Evolutionary conservation across 1,284 basidiomycete genomes (phyloP).

Genomic region (Lentinus polychrous): DNA sequence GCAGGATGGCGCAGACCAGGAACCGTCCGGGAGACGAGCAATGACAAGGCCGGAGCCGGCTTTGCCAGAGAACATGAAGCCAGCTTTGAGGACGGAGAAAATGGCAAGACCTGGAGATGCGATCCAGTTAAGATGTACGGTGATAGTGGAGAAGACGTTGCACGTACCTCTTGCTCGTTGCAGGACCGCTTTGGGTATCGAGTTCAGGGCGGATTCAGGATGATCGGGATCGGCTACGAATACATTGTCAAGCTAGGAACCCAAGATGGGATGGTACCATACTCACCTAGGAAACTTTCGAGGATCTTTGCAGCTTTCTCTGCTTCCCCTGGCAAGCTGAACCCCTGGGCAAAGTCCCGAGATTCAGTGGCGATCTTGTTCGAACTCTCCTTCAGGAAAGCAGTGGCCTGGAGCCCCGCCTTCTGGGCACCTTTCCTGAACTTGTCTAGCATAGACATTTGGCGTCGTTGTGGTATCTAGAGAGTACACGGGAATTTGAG

Average conservation of each 20-base stretch:
- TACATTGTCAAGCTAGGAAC: constrained; percentile 2
- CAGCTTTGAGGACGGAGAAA: constrained; percentile 92
- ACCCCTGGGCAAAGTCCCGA: constrained; percentile 73
- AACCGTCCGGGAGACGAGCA: constrained; percentile 90
- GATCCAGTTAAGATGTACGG: no score
- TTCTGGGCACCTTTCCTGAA: constrained; percentile 77
- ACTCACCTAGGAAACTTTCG: constrained; percentile 80
- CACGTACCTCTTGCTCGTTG: constrained; percentile 77
- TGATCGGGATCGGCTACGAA: constrained; percentile 77
- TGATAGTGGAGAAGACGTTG: no score
- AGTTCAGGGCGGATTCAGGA: constrained; percentile 88
- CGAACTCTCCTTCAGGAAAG: constrained; percentile 61
- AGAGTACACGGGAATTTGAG: no score
- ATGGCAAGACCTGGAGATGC: constrained; percentile 73
- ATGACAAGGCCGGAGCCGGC: constrained; percentile 94
- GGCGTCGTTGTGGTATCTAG: constrained; percentile 4
- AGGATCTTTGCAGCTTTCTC: constrained; percentile 91
- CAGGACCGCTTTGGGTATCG: constrained; percentile 92
- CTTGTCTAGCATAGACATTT: constrained; percentile 69
- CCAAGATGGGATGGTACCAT: not conserved
- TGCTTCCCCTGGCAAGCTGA: constrained; percentile 82
- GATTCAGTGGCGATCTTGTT: constrained; percentile 65
- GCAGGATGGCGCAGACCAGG: constrained; percentile 95
- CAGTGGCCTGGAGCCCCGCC: constrained; percentile 72
- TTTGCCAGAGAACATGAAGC: constrained; percentile 95